Evolutionary conservation across 257 asterid species (phyloP), one percentile per base, ranked within the genome.

Genomic region (Petunia secreta): DNA sequence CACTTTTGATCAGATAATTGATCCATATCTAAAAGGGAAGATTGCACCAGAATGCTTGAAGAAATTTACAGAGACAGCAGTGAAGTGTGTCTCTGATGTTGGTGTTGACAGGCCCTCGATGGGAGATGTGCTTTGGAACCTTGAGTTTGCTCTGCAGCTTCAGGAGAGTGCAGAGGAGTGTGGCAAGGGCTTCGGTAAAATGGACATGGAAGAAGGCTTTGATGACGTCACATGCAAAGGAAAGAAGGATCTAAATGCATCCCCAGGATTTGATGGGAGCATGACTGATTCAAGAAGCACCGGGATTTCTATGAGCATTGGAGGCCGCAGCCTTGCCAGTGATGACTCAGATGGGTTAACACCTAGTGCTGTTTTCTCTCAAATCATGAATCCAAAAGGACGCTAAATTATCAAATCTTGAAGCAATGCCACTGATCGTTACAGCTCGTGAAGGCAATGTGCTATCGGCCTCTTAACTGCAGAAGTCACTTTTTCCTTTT

Each of bases 71-170:
- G 98, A 94, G 90, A 91, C 97, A 1, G 97, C 98, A 2, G 98
- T 94, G 79, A 94, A 94, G 83, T 94, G 98, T 11, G 92, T 94
- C 11, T 82, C 91, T 1, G 98, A 94, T 80, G 93, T 91, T 54
- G 98, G 98, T 55, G 89, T 90, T 0, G 98, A 92, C 50, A 82
- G 98, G 86, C 98, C 98, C 3, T 90, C 98, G 2, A 94, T 94
- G 98, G 98, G 98, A 1, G 97, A 94, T 74, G 98, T 94, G 63
- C 88, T 94, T 84, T 94, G 98, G 98, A 94, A 92, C 85, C 96
- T 94, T 54, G 98, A 94, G 79, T 94, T 94, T 52, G 98, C 98
- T 50, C 86, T 94, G 67, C 97, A 94, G 81, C 94, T 94, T 77
- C 98, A 94, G 85, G 98, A 93, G 90, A 93, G 96, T 37, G 97